These are phyloP conservation scores for Anacardium occidentale DNA, from an alignment of 345 rosid species.

Conservation along the genomic window DNA sequence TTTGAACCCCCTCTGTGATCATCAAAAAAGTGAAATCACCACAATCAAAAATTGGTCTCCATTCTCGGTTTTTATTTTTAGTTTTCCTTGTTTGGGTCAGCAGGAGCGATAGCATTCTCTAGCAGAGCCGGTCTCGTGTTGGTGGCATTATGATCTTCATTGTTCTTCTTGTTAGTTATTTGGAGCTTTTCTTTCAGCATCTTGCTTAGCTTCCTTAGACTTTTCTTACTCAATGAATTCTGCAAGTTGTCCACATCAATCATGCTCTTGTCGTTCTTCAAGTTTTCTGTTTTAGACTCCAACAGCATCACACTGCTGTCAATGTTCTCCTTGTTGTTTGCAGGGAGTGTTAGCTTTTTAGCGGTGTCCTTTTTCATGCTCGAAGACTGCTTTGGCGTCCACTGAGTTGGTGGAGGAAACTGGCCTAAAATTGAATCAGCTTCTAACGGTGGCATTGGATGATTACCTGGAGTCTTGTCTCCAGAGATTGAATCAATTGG, in stretches of 20 bases:
- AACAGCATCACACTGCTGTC: conserved; percentile 17
- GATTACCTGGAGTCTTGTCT: conserved; percentile 2
- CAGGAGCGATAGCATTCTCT: conserved; percentile 25
- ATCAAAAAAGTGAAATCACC: background rate
- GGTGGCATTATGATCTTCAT: conserved; percentile 1
- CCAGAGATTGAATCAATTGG: conserved; percentile 13
- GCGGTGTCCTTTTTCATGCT: conserved; percentile 29
- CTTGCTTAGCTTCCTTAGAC: conserved; percentile 50
- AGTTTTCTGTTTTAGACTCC: conserved; percentile 18
- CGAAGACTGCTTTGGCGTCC: conserved; percentile 28
- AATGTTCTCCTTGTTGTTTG: conserved; percentile 41
- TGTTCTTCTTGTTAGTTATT: conserved; percentile 19
- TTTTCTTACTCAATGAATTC: conserved; percentile 22
- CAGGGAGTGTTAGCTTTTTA: conserved; percentile 9
- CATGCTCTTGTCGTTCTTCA: conserved; percentile 21
- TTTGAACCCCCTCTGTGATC: background rate
- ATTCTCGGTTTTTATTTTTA: background rate
- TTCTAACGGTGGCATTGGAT: conserved; percentile 19
- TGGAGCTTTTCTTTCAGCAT: conserved; percentile 35
- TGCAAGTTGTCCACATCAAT: conserved; percentile 22
- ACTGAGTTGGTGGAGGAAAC: conserved; percentile 23
- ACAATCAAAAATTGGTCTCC: background rate
- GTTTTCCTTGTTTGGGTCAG: conserved; percentile 6
- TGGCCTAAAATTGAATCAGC: conserved; percentile 33
- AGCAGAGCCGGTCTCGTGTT: conserved; percentile 30